Evolutionary conservation across 2,329 filamentous ascomycete species (phyloP), one percentile per base, ranked within the genome.

Genomic region (Coniella lustricola): DNA sequence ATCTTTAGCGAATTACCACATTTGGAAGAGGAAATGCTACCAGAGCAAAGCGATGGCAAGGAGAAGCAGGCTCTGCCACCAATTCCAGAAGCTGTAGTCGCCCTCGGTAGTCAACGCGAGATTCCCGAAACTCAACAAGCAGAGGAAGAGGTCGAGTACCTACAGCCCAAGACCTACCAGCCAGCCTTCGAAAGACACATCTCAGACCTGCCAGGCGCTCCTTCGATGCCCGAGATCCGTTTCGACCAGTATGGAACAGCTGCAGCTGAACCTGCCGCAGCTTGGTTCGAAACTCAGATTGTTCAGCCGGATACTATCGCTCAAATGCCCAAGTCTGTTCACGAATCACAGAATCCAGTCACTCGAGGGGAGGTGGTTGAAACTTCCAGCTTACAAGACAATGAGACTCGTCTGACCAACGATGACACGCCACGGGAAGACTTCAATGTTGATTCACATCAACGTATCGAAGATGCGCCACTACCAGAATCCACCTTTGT

Each of bases 381-480:
- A 18, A 16, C 44, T 16, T 25, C 40, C n/a, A 46, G 21, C 13
- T 33, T 50, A 20, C 47, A 44, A 21, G 36, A 35, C 10, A 50
- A 5, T n/a, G n/a, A 52, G 36, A 46, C 41, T 29, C 46, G 44
- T 20, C 39, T 25, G 12, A 50, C 41, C 17, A 20, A 44, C n/a
- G 50, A 44, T 34, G 50, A 53, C 31, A 53, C 47, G n/a, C 29
- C 22, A 16, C 50, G 47, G 13, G 38, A 35, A 20, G 47, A 48
- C 4, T 42, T 53, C 35, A 45, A 14, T 31, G 47, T 40, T 13
- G 47, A 35, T 18, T 31, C 32, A 17, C 47, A 50, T 16, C 38
- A 39, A 20, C 47, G 50, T 20, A 44, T 37, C 8, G 50, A 49
- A 29, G 42, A 40, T 17, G 42, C 46, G 18, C 16, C 40, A 25